phyloP scores from a whole-genome alignment of 78 protist species.

The Dictyostelium capitatum region DNA sequence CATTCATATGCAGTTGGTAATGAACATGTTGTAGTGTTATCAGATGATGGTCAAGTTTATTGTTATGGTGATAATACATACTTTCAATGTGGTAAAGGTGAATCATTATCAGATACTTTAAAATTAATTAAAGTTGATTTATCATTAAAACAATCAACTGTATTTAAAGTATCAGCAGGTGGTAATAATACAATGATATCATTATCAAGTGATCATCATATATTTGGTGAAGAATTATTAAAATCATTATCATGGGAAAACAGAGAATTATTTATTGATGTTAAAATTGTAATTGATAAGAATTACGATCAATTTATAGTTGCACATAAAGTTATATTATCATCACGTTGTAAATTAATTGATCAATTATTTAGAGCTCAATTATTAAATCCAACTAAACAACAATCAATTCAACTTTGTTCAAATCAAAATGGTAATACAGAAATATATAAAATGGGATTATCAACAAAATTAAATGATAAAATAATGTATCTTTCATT shows the following conservation, averaged over 20 bases:
- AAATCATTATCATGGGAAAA: not conserved
- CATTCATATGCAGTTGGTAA: constrained; percentile 23
- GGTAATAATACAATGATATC: constrained; percentile 24
- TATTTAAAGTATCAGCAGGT: constrained; percentile 57
- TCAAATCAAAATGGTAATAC: not conserved
- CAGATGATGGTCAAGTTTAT: constrained; percentile 52
- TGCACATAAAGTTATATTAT: constrained; percentile 18
- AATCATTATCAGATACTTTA: not conserved
- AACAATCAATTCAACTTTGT: not conserved
- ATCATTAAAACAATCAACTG: not conserved
- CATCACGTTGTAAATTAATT: constrained; percentile 21
- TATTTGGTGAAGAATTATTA: constrained; percentile 41
- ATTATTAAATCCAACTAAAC: not conserved
- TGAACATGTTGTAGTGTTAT: constrained; percentile 34
- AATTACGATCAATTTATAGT: not conserved
- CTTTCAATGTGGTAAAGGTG: constrained; percentile 35
- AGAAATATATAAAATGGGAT: too few species aligned
- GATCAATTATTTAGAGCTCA: not conserved
- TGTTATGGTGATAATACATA: constrained; percentile 24
- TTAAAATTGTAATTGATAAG: not conserved
- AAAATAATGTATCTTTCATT: too few species aligned
- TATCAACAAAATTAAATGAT: too few species aligned
- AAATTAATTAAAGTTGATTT: not conserved
- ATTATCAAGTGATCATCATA: constrained; percentile 33
- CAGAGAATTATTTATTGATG: not conserved